Evolutionary conservation across 108 stramenopile genomes (phyloP), one percentile per base, ranked within the genome.

Genomic region (Pseudonitzschia multistriata): DNA sequence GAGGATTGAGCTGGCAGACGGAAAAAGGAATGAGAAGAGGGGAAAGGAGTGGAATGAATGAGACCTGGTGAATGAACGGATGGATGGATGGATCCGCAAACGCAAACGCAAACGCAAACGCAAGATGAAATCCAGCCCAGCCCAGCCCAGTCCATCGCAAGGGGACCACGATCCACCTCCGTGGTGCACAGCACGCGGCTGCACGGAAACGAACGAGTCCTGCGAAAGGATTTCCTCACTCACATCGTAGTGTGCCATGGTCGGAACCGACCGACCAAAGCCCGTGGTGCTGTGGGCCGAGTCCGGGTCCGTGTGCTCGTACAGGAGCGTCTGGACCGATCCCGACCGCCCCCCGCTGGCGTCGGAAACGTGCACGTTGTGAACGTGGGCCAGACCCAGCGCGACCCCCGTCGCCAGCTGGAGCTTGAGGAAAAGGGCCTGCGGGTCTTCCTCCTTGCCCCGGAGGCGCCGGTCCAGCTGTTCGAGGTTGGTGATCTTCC

Each of bases 201-300:
- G 15, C 47, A n/a, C n/a, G n/a, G n/a, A n/a, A n/a, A n/a, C n/a
- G 7, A 42, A 42, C 40, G 13, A 42, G 40, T 42, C 13, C 13
- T 10, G 40, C 40, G 13, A 42, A 42, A 13, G 7, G 40, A 42
- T 10, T 42, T 42, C 40, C 40, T 10, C 7, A 52, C 50, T 52
- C 37, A 94, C 67, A 63, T 94, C 93, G 73, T 94, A 94, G 66
- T 94, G 90, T 11, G 85, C 90, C 76, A 94, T 78, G 13, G 83
- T 85, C 19, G 88, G 66, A 13, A 55, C 21, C 1, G 50, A 50
- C 3, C 28, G 19, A 10, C 48, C 67, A 54, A 67, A 52, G 31
- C 33, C 39, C 7, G 33, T 64, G 5, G 40, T 56, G 24, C 17
- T 66, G 31, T 52, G 62, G 11, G 28, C 56, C 27, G 24, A 29